Conservation (phyloP, 2,329 filamentous ascomycete species). For the Fusarium mundagurra region DNA sequence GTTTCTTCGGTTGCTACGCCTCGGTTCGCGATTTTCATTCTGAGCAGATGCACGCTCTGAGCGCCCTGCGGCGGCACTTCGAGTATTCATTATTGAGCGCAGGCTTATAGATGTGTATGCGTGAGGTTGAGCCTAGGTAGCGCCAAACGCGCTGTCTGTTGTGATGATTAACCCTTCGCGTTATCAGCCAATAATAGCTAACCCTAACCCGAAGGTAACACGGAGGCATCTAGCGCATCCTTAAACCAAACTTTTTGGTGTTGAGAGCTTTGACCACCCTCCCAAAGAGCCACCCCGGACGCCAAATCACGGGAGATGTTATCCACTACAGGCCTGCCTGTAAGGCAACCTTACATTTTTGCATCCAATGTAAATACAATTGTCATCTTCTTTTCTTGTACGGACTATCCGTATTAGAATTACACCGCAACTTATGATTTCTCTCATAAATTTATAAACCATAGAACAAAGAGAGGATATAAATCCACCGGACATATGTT, state of each 20-base stretch:
- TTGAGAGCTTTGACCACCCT: slow-evolving; percentile 5
- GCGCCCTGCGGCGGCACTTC: slow-evolving; percentile 24
- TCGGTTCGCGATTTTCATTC: slow-evolving; percentile 9
- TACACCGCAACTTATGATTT: neutral
- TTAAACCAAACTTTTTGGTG: neutral
- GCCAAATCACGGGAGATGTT: neutral
- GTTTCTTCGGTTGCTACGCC: slow-evolving; percentile 29
- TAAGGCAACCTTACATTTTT: neutral
- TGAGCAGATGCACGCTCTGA: slow-evolving; percentile 5
- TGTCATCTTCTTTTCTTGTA: neutral
- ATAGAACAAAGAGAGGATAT: neutral
- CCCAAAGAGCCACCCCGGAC: neutral
- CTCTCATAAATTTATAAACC: neutral
- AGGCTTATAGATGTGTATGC: neutral
- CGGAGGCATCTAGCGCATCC: neutral
- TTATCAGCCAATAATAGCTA: slow-evolving; percentile 6
- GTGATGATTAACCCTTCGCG: slow-evolving; percentile 1
- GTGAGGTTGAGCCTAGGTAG: neutral
- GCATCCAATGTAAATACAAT: neutral
- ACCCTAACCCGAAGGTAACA: slow-evolving; percentile 35
- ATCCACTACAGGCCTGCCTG: neutral
- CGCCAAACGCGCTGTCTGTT: neutral
- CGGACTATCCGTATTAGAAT: neutral
- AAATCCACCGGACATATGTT: neutral
- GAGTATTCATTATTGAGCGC: slow-evolving; percentile 29